Evolutionary conservation across 2,329 filamentous ascomycete genomes (phyloP).

Genomic region (Verticillium zaregamsianum): DNA sequence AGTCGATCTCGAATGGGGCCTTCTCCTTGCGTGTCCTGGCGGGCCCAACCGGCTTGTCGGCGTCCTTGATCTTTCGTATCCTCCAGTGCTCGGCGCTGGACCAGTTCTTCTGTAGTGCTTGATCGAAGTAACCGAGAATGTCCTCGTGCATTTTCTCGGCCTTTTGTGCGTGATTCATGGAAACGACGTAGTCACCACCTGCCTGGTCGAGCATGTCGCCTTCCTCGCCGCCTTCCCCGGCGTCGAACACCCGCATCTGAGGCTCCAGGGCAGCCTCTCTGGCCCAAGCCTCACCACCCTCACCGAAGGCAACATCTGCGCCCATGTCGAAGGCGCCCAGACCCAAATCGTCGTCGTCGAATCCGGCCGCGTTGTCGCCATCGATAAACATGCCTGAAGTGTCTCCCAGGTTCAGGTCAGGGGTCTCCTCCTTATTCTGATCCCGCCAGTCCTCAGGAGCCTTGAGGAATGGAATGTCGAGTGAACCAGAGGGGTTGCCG

Average conservation of each 20-base stretch:
- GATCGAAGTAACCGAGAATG: constrained; percentile 97
- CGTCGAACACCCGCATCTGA: constrained; percentile 75
- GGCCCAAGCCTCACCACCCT: constrained; percentile 95
- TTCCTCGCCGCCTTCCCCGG: constrained; percentile 51
- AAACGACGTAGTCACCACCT: constrained; percentile 71
- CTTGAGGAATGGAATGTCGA: constrained; percentile 90
- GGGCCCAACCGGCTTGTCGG: constrained; percentile 57
- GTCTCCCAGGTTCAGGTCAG: constrained; percentile 50
- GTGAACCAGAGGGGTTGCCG: constrained; percentile 75
- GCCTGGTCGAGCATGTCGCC: constrained; percentile 58
- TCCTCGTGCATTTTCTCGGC: constrained; percentile 78
- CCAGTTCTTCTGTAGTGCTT: constrained; percentile 96
- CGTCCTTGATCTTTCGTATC: constrained; percentile 85
- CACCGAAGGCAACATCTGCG: constrained; percentile 79
- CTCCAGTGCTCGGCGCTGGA: constrained; percentile 98
- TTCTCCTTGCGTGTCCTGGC: constrained; percentile 83
- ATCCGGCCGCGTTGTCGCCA: constrained; percentile 78
- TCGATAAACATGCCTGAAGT: constrained; percentile 81
- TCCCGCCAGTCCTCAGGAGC: constrained; percentile 82
- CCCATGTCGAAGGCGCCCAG: constrained; percentile 69
- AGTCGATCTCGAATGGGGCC: constrained; percentile 93
- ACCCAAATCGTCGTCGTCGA: constrained; percentile 62
- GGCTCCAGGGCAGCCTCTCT: constrained; percentile 82
- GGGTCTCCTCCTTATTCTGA: constrained; percentile 52
- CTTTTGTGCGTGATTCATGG: constrained; percentile 64